Evolutionary conservation across 805 yeast genomes (phyloP), one percentile per base, ranked within the genome.

Genomic region (Pichia exigua): DNA sequence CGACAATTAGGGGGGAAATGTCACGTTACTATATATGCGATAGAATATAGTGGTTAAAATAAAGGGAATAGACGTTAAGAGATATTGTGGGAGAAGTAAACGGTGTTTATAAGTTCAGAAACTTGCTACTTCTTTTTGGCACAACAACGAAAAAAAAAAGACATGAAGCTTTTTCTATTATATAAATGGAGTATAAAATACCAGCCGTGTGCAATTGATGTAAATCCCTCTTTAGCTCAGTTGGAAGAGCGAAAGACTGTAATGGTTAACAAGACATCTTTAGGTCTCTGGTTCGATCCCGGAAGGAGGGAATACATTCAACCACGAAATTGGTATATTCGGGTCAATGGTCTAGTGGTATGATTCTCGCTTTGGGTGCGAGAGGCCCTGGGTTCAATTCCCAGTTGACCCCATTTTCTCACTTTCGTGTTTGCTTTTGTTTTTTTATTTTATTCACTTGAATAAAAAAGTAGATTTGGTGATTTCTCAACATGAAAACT

Each of bases 371-470:
- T 74, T 73, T 72, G 78, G 78, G 78, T 64, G 75, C 73, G 73
- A 69, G 76, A 73, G 76, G 77, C 74, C 76, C 77, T 72, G 77
- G 77, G 77, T 73, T 73, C 76, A 71, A 73, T 73, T 73, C 77
- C 77, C 77, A 72, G 67, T 59, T 57, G 62, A 61, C 67, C 67
- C 67, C 67, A 32, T 7, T 2, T 10, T 27, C 11, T 27, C 1
- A 18, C 10, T 6, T 18, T 27, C 18, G 45, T 43, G 20, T 27
- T 43, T 27, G n/a, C 27, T 12, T 27, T 26, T 7, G 3, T 18
- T 42, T 42, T 44, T 44, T 28, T 44, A n/a, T n/a, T n/a, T n/a
- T 40, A 13, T 15, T n/a, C 6, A 4, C 11, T 20, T 10, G 26
- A 7, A n/a, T 44, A 12, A 27, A n/a, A n/a, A n/a, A n/a, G n/a